These are phyloP conservation scores for Cytospora mali DNA, from an alignment of 2,329 filamentous ascomycete species.

Conservation along the genomic window DNA sequence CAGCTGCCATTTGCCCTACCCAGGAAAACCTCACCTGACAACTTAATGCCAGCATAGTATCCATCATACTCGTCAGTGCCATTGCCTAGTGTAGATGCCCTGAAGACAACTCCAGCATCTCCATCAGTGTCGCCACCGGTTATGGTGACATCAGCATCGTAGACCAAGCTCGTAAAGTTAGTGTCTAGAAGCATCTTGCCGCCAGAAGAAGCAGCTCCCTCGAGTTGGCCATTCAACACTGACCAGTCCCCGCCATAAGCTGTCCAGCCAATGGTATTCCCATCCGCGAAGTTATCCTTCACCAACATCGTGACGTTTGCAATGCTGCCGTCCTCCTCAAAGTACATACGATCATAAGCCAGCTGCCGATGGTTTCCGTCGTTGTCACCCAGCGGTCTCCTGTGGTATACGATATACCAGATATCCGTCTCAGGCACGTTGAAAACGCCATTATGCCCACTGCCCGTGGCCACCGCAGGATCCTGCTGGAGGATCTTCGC, in stretches of 20 bases:
- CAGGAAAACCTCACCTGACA: conserved; percentile 33
- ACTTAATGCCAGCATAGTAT: conserved; percentile 38
- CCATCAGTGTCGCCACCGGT: conserved; percentile 20
- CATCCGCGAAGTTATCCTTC: conserved; percentile 46
- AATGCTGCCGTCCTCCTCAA: conserved; percentile 47
- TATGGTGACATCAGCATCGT: conserved; percentile 36
- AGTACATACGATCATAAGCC: conserved; percentile 52
- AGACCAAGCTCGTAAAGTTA: conserved; percentile 40
- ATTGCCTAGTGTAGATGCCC: conserved; percentile 32
- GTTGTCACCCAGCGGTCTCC: conserved; percentile 46
- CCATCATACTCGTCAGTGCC: conserved; percentile 33
- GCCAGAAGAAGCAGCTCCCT: conserved; percentile 26
- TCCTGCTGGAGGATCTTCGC: conserved; percentile 44
- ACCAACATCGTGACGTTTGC: conserved; percentile 47
- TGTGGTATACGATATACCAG: conserved; percentile 51
- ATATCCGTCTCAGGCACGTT: conserved; percentile 42
- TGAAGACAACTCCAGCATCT: conserved; percentile 42
- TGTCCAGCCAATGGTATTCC: conserved; percentile 43
- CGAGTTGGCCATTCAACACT: conserved; percentile 35
- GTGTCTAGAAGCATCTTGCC: conserved; percentile 40
- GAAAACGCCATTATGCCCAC: conserved; percentile 47
- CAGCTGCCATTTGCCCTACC: conserved; percentile 32
- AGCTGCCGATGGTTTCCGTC: conserved; percentile 49
- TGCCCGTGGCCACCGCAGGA: conserved; percentile 39
- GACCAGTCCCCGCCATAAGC: conserved; percentile 34